Percentiles rank a stretch among this genome's conserved stretches.
Evolutionary conservation across 2,329 filamentous ascomycete species (phyloP).

Genomic region (Chrysoporthe puriensis): DNA sequence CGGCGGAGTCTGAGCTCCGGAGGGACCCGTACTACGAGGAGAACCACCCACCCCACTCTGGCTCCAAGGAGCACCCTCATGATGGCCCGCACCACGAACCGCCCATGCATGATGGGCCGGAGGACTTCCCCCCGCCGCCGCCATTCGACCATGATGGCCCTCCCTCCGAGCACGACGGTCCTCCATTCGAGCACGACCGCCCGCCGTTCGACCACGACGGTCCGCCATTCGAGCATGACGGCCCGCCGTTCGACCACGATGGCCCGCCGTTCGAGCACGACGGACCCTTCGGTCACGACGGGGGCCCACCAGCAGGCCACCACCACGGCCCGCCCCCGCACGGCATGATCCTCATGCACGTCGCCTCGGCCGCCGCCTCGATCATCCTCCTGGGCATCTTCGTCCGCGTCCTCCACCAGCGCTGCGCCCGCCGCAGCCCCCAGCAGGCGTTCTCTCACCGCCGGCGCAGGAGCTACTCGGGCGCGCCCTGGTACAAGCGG

Average conservation of each 20-base stretch:
- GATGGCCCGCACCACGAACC: neutral
- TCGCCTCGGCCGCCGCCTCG: conserved; percentile 25
- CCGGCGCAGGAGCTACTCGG: conserved; percentile 17
- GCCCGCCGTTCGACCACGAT: conserved; percentile 1
- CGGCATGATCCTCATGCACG: conserved; percentile 19
- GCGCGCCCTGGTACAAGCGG: conserved; percentile 26
- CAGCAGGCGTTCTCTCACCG: conserved; percentile 12
- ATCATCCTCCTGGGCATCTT: conserved; percentile 36
- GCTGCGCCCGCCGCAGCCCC: conserved; percentile 32
- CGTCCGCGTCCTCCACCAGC: conserved; percentile 33
- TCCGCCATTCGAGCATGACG: conserved; percentile 3
- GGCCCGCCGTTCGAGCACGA: conserved; percentile 18
- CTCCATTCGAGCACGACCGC: neutral
- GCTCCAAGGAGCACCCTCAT: conserved; percentile 1
- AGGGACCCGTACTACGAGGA: conserved; percentile 14
- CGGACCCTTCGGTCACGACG: neutral
- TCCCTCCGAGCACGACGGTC: neutral
- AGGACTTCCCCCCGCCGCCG: neutral
- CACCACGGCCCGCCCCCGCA: conserved; percentile 9
- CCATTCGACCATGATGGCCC: conserved; percentile 5
- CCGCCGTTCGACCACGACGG: conserved; percentile 20
- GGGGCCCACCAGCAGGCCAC: conserved; percentile 6
- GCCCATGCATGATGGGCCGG: conserved; percentile 8
- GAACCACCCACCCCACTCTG: conserved; percentile 1
- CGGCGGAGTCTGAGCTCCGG: conserved; percentile 25